Conservation (phyloP, 805 yeast genomes). For the Scheffersomyces ergatensis region DNA sequence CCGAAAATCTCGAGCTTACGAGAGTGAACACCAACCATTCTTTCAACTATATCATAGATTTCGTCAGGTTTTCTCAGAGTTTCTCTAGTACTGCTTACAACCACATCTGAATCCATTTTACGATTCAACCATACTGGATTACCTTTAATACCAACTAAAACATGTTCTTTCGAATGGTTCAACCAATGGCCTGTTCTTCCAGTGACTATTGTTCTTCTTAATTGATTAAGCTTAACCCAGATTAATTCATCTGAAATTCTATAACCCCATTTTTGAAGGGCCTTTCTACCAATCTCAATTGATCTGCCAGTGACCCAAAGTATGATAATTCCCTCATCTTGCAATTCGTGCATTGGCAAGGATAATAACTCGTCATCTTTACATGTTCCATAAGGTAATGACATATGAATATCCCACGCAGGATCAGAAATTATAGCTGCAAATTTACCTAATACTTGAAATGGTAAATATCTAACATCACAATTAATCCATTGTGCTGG, state of each 20-base stretch:
- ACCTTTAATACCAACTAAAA: conserved; percentile 83
- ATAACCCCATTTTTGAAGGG: conserved; percentile 82
- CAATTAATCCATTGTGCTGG: conserved; percentile 88
- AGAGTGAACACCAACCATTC: conserved; percentile 74
- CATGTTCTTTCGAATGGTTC: conserved; percentile 90
- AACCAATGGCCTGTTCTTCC: conserved; percentile 98
- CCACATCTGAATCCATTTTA: conserved; percentile 67
- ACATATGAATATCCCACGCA: conserved; percentile 96
- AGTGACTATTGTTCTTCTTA: conserved; percentile 85
- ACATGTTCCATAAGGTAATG: conserved; percentile 72
- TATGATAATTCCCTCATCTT: conserved; percentile 78
- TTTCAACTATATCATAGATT: conserved; percentile 76
- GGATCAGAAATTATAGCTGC: conserved; percentile 88
- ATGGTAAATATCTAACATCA: conserved; percentile 74
- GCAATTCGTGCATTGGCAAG: conserved; percentile 65
- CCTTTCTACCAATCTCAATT: conserved; percentile 80
- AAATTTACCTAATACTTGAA: conserved; percentile 71
- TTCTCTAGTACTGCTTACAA: conserved; percentile 83
- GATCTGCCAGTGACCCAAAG: conserved; percentile 97
- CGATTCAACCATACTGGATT: conserved; percentile 67
- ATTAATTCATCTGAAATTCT: conserved; percentile 71
- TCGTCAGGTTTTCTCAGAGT: conserved; percentile 92
- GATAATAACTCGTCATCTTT: conserved; percentile 71
- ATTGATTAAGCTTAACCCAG: conserved; percentile 90
- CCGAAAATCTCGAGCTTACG: conserved; percentile 89